Evolutionary conservation across 2,329 filamentous ascomycete species (phyloP).

Genomic region (Aspergillus fumigatus): DNA sequence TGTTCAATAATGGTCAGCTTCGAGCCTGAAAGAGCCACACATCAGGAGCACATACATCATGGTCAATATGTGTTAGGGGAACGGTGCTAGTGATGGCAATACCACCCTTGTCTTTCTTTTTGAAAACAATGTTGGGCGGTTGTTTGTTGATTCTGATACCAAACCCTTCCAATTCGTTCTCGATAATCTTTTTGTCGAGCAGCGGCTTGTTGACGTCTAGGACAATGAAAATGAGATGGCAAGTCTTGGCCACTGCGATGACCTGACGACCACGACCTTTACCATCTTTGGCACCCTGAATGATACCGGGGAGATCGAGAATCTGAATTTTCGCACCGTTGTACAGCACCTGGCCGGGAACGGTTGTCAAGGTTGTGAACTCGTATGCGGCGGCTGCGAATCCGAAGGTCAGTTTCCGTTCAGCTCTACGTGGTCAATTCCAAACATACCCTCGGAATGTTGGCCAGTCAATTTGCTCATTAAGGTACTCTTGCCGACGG

Average conservation of each 20-base stretch:
- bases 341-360: slow-evolving; percentile 92
- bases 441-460: slow-evolving; percentile 68
- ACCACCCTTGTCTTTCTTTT: slow-evolving; percentile 98
- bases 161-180: slow-evolving; percentile 91
- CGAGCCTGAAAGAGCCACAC: slow-evolving; percentile 4
- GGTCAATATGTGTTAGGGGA: slow-evolving; percentile 84
- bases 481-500: slow-evolving; percentile 95
- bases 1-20: slow-evolving; percentile 18
- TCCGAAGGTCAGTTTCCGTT: slow-evolving; percentile 13
- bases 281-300: slow-evolving; percentile 96
- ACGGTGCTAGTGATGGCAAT: slow-evolving; percentile 95
- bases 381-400: slow-evolving; percentile 79
- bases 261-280: slow-evolving; percentile 97
- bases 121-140: slow-evolving; percentile 98
- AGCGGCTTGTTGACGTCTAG: slow-evolving; percentile 97
- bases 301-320: slow-evolving; percentile 97
- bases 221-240: slow-evolving; percentile 97
- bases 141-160: slow-evolving; percentile 96
- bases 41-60: slow-evolving; percentile 52
- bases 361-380: slow-evolving; percentile 96
- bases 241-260: slow-evolving; percentile 98
- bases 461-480: slow-evolving; percentile 94
- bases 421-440: background rate
- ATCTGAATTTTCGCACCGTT: slow-evolving; percentile 98
- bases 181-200: slow-evolving; percentile 94